Base-by-base conservation (phyloP, 2,329 filamentous ascomycete genomes). In the Fusarium musae region DNA sequence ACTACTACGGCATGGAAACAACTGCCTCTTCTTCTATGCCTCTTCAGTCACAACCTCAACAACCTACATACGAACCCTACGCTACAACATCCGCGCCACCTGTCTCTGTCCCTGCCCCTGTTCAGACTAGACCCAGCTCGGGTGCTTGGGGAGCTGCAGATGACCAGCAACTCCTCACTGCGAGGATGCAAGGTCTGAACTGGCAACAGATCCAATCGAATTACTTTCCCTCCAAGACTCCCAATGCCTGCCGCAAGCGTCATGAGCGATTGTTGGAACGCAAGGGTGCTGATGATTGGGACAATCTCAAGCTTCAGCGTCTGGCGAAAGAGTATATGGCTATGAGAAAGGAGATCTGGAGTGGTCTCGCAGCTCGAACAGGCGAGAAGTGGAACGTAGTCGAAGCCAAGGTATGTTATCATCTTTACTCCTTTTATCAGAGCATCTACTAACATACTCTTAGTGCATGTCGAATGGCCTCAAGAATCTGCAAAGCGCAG, bases 231-330 rank as follows among this genome's bases (percentile, higher is more conserved):
- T 87, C 83, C 80, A 97, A 97, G 85, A 90, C 89, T 13, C 85
- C 92, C 66, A 96, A 96, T 80, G 95, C 95, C 23, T 97, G 94
- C 83, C 93, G 94, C 73, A 97, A 97, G 84, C 90, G 94, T 62
- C 94, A 97, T 78, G 94, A 97, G 83, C 88, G 94, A 44, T 84
- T 97, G 74, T 91, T 96, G 87, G 93, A 96, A 83, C 90, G 92
- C 74, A 88, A 87, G 79, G 90, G 91, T 65, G 89, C 91, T 53
- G 92, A 94, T 76, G 92, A 95, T 78, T 96, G 93, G 92, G 93
- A 96, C 77, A 88, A 88, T 26, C 86, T 91, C 74, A 93, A 93
- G 84, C 85, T 95, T 30, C 93, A 96, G 80, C 86, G 87, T 15
- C 85, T 97, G 44, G 93, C 93, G 42, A 89, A 89, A 80, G 92